Conservation (phyloP, 1,284 basidiomycete species). For the Rhodotorula sp. region DNA sequence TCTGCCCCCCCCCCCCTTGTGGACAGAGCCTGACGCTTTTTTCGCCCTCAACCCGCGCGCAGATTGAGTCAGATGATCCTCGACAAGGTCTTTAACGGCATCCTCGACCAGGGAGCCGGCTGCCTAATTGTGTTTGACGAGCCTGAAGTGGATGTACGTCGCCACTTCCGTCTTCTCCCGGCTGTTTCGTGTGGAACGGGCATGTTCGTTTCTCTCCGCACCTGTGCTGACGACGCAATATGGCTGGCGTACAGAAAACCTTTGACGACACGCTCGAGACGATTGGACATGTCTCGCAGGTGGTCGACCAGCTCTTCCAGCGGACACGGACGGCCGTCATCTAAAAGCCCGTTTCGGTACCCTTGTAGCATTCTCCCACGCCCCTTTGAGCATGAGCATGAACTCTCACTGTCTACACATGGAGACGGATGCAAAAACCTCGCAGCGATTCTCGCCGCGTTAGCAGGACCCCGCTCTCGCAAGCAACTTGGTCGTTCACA, state of each 20-base stretch:
- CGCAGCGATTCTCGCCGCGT: no score
- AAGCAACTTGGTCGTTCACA: no score
- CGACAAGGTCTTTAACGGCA: constrained; percentile 90
- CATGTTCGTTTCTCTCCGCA: no score
- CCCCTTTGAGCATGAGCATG: no score
- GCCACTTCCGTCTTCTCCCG: neutral
- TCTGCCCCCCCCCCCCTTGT: neutral
- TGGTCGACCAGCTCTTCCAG: constrained; percentile 86
- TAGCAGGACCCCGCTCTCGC: no score
- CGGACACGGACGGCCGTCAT: constrained; percentile 42
- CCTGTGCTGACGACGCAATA: no score
- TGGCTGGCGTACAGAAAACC: constrained; percentile 59
- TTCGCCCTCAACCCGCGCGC: neutral
- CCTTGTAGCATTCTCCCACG: no score
- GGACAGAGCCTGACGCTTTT: neutral
- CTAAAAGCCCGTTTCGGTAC: neutral
- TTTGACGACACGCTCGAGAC: constrained; percentile 86
- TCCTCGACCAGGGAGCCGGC: constrained; percentile 90
- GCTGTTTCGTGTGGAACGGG: no score
- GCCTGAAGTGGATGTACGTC: constrained; percentile 64
- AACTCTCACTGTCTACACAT: no score
- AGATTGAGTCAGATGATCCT: constrained; percentile 97
- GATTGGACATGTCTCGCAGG: constrained; percentile 82
- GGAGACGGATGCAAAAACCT: no score
- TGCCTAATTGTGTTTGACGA: constrained; percentile 87